Base-by-base conservation (phyloP, 331 rosid genomes). In the Malus hybrid region DNA sequence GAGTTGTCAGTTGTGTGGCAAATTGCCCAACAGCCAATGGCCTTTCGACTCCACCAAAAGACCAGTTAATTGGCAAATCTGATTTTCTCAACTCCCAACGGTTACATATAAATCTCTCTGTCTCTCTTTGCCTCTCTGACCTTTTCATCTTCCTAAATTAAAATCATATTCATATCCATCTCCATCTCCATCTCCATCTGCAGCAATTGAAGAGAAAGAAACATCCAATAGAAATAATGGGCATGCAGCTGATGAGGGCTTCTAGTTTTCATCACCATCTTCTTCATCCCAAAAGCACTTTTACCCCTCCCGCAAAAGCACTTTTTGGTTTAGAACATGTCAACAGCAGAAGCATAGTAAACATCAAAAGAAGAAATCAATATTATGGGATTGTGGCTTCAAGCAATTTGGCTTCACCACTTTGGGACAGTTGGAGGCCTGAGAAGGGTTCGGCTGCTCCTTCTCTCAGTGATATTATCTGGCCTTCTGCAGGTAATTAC, bases 401-500 rank as follows among this genome's bases (percentile, higher is more conserved):
- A 16, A 80, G 85, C 78, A 79, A 73, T 13, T 85, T 81, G 22
- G 90, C 78, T 30, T 75, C 89, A 0, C 82, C 96, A 61, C 6
- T 78, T 5, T 90, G 91, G 96, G 95, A 94, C 53, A 84, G 72
- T 57, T 90, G 90, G 88, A 94, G 85, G 62, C 96, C 97, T 10
- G 83, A 74, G 18, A 84, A 90, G 79, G 71, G 81, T 0, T 66
- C 86, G 64, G 67, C 94, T 52, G 62, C 89, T 76, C 93, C 93
- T 82, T 83, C 85, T 58, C 89, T 92, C 77, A 92, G 97, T 66
- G 99, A 94, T 73, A 75, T 92, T 79, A 66, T 90, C 30, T 94
- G 99, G 99, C 99, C 99, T 44, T 94, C 99, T 77, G 97, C 93
- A 74, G 99, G 97, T 89, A 55, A 65, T 32, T 30, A 28, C 9